Evolutionary conservation across 1,139 yeast genomes (phyloP).

Genomic region (Blastobotrys ciferrii): DNA sequence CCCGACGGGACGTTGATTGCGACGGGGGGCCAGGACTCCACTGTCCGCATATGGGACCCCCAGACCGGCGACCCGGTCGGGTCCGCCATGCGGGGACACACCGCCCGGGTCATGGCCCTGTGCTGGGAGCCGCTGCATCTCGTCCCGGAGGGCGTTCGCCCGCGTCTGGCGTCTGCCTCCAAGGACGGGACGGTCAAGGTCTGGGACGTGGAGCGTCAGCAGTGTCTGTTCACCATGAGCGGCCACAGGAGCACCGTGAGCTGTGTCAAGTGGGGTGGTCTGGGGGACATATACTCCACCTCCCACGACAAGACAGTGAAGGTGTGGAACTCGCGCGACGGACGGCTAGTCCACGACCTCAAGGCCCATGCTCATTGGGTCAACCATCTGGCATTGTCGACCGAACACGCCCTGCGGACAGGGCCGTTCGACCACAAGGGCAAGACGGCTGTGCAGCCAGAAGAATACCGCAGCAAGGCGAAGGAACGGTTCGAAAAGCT

Average conservation of each 20-base stretch:
- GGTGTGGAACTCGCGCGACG: conserved; percentile 85
- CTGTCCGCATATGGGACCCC: conserved; percentile 85
- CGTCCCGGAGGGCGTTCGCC: conserved; percentile 58
- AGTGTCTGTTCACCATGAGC: conserved; percentile 66
- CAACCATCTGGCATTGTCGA: conserved; percentile 85
- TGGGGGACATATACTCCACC: conserved; percentile 78
- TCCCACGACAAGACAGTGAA: conserved; percentile 94
- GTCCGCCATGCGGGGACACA: conserved; percentile 71
- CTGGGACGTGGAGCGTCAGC: conserved; percentile 83
- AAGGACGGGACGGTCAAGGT: conserved; percentile 88
- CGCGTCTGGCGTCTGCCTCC: conserved; percentile 82
- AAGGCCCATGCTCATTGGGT: conserved; percentile 98
- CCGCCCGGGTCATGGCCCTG: conserved; percentile 84
- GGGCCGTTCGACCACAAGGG: conserved; percentile 78
- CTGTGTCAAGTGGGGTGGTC: conserved; percentile 96
- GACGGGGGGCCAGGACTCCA: conserved; percentile 94
- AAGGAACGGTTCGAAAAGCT: conserved; percentile 70
- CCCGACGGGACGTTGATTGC: conserved; percentile 92
- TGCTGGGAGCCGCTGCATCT: conserved; percentile 95
- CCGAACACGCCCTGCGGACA: conserved; percentile 81
- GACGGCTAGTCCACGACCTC: conserved; percentile 74
- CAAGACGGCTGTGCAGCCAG: conserved; percentile 37
- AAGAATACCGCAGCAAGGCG: conserved; percentile 61
- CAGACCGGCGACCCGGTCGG: conserved; percentile 74
- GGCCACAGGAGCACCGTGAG: conserved; percentile 91